Percentiles rank a stretch among this genome's conserved stretches.
These are phyloP conservation scores for Fusarium chlamydosporum DNA, from an alignment of 2,329 filamentous ascomycete genomes.

Conservation along the genomic window DNA sequence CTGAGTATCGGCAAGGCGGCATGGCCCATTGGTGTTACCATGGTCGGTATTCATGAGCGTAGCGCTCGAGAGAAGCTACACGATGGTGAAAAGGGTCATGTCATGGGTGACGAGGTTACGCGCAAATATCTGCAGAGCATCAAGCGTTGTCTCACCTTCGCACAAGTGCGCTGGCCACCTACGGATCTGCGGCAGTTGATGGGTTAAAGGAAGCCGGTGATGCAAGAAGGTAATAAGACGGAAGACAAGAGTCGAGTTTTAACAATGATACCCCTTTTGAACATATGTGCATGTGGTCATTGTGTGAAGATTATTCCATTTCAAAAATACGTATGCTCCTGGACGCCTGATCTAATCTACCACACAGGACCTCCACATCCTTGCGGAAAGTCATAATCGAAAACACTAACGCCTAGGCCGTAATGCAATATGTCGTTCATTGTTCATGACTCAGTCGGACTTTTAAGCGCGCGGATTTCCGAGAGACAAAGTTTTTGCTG, in stretches of 20 bases:
- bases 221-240: background rate
- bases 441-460: constrained; percentile 12
- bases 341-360: constrained; percentile 41
- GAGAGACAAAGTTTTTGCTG: background rate
- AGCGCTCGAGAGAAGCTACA: constrained; percentile 96
- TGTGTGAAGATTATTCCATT: constrained; percentile 12
- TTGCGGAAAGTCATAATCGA: constrained; percentile 45
- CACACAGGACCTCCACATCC: constrained; percentile 28
- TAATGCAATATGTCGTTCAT: constrained; percentile 34
- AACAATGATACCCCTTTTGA: constrained; percentile 46
- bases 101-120: constrained; percentile 96
- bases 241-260: constrained; percentile 15
- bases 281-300: background rate
- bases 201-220: constrained; percentile 65
- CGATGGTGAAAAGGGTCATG: constrained; percentile 88
- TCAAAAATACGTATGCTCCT: constrained; percentile 25
- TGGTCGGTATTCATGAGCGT: constrained; percentile 99
- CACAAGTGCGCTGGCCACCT: constrained; percentile 95
- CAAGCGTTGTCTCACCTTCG: constrained; percentile 95
- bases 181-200: constrained; percentile 94
- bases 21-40: constrained; percentile 99
- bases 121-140: constrained; percentile 98
- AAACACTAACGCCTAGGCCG: constrained; percentile 47
- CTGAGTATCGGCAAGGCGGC: constrained; percentile 96
- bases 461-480: background rate